phyloP scores from a whole-genome alignment of 768 basidiomycete genomes.

The Punctularia strigosozonata region DNA sequence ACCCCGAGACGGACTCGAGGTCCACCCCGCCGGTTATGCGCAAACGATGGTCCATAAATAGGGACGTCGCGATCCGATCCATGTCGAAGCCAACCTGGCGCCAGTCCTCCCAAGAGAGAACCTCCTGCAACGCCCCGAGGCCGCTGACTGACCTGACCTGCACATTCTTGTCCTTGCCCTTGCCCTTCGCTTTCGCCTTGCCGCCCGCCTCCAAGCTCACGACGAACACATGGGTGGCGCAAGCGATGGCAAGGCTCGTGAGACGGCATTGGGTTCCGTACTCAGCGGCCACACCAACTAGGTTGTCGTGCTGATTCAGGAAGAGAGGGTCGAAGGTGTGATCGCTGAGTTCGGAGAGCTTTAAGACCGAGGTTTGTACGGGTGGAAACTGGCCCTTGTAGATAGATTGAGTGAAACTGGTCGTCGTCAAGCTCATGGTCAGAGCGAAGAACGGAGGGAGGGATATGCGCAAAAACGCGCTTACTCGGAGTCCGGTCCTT shows the following conservation, averaged over 20 bases:
- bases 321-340: conserved; percentile 18
- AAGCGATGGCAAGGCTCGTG: conserved; percentile 27
- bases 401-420: conserved; percentile 21
- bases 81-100: conserved; percentile 22
- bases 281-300: conserved; percentile 31
- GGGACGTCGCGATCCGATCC: conserved; percentile 30
- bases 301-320: conserved; percentile 11
- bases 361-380: conserved; percentile 17
- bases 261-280: conserved; percentile 25
- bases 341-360: conserved; percentile 15
- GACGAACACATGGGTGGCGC: conserved; percentile 19
- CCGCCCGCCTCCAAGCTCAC: neutral
- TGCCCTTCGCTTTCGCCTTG: neutral
- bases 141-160: neutral
- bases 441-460: no score
- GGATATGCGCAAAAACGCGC: no score
- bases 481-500: no score
- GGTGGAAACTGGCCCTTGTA: conserved; percentile 15
- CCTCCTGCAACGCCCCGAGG: neutral
- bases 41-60: conserved; percentile 27
- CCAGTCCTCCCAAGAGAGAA: neutral
- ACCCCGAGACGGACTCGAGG: conserved; percentile 24
- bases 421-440: conserved; percentile 8
- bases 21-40: conserved; percentile 27
- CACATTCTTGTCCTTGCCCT: neutral